These are phyloP conservation scores for Suhomyces kunorum DNA, from an alignment of 1,139 yeast genomes.

Conservation along the genomic window DNA sequence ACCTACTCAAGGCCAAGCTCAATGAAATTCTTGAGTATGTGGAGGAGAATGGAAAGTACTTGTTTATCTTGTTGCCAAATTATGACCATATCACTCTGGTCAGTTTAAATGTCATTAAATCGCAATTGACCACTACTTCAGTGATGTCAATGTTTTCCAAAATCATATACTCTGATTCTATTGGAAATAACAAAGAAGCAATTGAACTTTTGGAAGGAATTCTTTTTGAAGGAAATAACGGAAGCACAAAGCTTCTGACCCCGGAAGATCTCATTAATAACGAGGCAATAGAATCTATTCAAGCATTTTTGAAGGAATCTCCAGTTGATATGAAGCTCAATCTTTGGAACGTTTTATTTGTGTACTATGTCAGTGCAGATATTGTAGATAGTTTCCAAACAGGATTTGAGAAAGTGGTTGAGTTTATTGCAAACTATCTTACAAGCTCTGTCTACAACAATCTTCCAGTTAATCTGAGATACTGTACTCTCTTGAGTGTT, in stretches of 20 bases:
- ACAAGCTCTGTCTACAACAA: conserved; percentile 21
- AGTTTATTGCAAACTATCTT: conserved; percentile 42
- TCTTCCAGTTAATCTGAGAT: conserved; percentile 16
- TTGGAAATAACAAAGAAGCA: conserved; percentile 45
- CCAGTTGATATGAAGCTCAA: conserved; percentile 68
- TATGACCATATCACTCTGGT: conserved; percentile 62
- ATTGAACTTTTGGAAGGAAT: conserved; percentile 58
- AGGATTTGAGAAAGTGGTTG: conserved; percentile 58
- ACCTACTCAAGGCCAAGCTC: conserved; percentile 28
- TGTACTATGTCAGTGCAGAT: conserved; percentile 51
- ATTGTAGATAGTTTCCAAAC: conserved; percentile 43
- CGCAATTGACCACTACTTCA: conserved; percentile 66
- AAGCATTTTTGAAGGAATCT: conserved; percentile 58
- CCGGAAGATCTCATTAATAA: conserved; percentile 16
- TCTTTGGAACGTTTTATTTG: conserved; percentile 75
- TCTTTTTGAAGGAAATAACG: conserved; percentile 24
- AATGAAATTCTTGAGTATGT: conserved; percentile 22
- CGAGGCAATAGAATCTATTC: conserved; percentile 47
- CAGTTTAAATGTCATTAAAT: conserved; percentile 49
- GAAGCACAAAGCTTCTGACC: conserved; percentile 4
- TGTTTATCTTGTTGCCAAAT: conserved; percentile 37
- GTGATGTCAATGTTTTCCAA: conserved; percentile 68
- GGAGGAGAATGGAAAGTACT: conserved; percentile 13
- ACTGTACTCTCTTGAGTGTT: conserved; percentile 26
- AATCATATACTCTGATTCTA: conserved; percentile 46